A percentile compares a stretch with the other conserved stretches of the same genome.
Evolutionary conservation across 2,329 filamentous ascomycete genomes (phyloP).

Genomic region (Fusarium agapanthi): DNA sequence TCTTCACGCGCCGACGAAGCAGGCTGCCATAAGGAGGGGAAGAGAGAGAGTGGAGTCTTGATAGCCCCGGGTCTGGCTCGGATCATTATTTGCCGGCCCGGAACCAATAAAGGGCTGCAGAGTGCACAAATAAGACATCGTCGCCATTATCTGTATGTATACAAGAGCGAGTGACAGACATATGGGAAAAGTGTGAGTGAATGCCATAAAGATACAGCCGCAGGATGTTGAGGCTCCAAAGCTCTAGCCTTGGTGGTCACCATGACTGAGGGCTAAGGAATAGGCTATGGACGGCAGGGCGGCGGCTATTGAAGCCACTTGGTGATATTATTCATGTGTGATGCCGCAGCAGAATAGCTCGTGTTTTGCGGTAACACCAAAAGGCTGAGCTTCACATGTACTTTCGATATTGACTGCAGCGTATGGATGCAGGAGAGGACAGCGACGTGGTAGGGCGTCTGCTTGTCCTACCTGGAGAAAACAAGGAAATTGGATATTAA

Average conservation of each 20-base stretch:
- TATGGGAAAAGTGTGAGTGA: background rate
- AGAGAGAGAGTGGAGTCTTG: conserved; percentile 24
- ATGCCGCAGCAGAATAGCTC: conserved; percentile 1
- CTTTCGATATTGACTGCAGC: conserved; percentile 1
- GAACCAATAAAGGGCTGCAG: conserved; percentile 7
- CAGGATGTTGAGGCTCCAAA: conserved; percentile 13
- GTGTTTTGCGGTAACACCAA: conserved; percentile 26
- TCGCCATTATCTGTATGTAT: background rate
- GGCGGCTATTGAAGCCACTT: conserved; percentile 11
- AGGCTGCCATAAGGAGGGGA: conserved; percentile 6
- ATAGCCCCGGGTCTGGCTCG: conserved; percentile 26
- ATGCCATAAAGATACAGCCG: background rate
- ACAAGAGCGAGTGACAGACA: background rate
- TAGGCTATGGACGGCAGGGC: background rate
- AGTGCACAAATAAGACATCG: background rate
- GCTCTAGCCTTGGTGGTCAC: background rate
- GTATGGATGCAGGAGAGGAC: conserved; percentile 2
- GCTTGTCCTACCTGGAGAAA: conserved; percentile 11
- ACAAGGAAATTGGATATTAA: background rate
- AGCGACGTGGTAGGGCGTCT: conserved; percentile 8
- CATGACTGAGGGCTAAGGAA: background rate
- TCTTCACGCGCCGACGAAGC: background rate
- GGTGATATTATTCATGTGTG: background rate
- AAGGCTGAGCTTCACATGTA: background rate
- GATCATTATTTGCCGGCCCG: conserved; percentile 29